These are phyloP conservation scores for Trichoderma atroviride DNA, from an alignment of 2,329 filamentous ascomycete genomes.

Conservation along the genomic window DNA sequence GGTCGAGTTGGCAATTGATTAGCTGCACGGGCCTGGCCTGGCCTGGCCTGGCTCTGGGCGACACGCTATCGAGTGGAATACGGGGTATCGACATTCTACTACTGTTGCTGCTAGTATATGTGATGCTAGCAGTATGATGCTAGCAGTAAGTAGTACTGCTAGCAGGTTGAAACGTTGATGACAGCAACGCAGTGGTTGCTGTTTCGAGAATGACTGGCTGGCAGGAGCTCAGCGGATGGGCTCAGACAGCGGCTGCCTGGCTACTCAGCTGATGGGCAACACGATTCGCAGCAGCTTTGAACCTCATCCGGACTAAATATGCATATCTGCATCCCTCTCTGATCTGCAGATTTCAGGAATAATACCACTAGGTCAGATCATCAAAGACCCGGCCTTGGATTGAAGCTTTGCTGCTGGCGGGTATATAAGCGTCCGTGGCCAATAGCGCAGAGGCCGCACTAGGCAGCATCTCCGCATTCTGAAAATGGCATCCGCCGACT, in stretches of 20 bases:
- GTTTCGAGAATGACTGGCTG: not conserved
- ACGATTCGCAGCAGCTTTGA: not conserved
- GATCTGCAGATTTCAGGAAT: not conserved
- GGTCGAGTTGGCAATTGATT: not conserved
- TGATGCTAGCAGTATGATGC: not conserved
- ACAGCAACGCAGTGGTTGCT: not conserved
- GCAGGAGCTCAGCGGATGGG: not conserved
- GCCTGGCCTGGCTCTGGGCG: not conserved
- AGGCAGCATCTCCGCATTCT: slow-evolving; percentile 22
- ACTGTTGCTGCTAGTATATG: not conserved
- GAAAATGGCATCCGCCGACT: slow-evolving; percentile 17
- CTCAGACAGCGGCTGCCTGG: not conserved
- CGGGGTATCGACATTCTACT: slow-evolving; percentile 2
- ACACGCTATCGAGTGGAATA: slow-evolving; percentile 13
- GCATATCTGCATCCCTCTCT: not conserved
- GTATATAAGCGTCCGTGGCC: not conserved
- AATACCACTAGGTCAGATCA: not conserved
- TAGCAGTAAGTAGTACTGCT: not conserved
- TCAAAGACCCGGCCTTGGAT: not conserved
- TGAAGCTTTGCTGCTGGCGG: not conserved
- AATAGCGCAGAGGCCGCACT: not conserved
- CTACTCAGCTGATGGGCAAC: not conserved
- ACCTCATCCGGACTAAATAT: not conserved
- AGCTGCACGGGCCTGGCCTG: not conserved
- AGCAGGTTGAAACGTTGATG: not conserved